phyloP scores from a whole-genome alignment of 164 flowering plant species.

The Umbellularia californica region DNA sequence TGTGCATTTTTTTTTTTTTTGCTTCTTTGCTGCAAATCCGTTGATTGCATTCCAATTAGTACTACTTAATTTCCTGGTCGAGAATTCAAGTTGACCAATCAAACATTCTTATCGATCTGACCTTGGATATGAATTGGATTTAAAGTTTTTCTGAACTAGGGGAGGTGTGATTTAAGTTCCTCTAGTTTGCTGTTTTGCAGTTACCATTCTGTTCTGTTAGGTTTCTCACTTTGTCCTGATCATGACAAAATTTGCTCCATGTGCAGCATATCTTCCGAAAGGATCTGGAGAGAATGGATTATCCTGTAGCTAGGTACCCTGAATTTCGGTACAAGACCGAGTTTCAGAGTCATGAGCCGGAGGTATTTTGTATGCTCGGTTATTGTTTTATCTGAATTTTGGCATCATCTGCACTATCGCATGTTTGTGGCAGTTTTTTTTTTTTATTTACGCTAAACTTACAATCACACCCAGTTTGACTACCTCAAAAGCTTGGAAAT shows the following conservation, averaged over 20 bases:
- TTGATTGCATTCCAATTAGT: neutral
- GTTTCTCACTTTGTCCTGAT: neutral
- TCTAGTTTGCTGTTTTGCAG: neutral
- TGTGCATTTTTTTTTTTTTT: neutral
- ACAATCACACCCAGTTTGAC: constrained; percentile 54
- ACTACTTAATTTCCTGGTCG: neutral
- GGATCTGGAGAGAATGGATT: constrained; percentile 64
- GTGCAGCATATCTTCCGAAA: constrained; percentile 50
- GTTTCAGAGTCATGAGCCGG: constrained; percentile 91
- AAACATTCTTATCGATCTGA: neutral
- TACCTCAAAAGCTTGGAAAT: constrained; percentile 93
- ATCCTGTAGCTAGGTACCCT: constrained; percentile 53
- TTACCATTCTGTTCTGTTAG: neutral
- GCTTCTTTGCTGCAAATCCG: neutral
- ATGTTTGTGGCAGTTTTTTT: neutral
- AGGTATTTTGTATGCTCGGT: constrained; percentile 34
- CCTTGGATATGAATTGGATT: too few species aligned
- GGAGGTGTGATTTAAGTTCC: neutral
- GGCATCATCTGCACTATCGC: neutral
- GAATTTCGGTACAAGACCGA: constrained; percentile 88
- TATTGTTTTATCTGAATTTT: constrained; percentile 4
- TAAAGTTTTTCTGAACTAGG: too few species aligned
- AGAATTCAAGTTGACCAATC: neutral
- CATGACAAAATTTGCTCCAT: neutral
- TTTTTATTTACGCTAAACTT: constrained; percentile 3